These are phyloP conservation scores for Tylopilus cervinicoccineus DNA, from an alignment of 768 basidiomycete species.

Conservation along the genomic window DNA sequence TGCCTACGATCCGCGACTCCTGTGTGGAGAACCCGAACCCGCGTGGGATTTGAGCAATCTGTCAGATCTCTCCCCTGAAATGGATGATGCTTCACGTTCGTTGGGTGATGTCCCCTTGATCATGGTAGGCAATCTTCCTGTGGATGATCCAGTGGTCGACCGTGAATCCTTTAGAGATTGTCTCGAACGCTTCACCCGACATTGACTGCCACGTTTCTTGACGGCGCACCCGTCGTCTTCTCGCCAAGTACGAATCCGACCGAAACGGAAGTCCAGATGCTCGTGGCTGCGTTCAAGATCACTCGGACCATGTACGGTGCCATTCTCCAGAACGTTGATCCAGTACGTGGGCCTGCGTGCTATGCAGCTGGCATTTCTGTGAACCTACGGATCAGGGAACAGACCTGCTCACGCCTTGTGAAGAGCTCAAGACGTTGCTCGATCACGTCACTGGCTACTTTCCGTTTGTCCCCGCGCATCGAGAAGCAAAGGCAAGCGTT, in stretches of 20 bases:
- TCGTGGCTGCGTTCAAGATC: conserved; percentile 56
- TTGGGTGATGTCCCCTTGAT: conserved; percentile 21
- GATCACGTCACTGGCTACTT: conserved; percentile 81
- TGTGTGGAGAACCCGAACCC: conserved; percentile 9
- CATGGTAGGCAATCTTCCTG: conserved; percentile 21
- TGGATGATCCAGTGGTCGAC: conserved; percentile 12
- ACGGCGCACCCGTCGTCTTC: conserved; percentile 81
- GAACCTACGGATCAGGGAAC: conserved; percentile 20
- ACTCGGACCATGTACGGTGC: conserved; percentile 55
- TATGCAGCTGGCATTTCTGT: not conserved
- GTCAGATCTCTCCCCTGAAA: conserved; percentile 18
- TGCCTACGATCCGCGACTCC: conserved; percentile 21
- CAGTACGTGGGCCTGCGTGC: conserved; percentile 20
- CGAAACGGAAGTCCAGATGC: conserved; percentile 57
- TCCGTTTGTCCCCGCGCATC: conserved; percentile 58
- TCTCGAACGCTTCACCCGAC: conserved; percentile 73
- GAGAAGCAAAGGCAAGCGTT: conserved; percentile 52
- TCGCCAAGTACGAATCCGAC: conserved; percentile 56
- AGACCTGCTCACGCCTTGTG: conserved; percentile 28
- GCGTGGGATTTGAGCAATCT: conserved; percentile 36
- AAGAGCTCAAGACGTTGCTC: conserved; percentile 57
- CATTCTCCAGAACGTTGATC: conserved; percentile 45
- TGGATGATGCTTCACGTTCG: conserved; percentile 12
- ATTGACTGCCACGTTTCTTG: conserved; percentile 80
- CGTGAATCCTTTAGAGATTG: conserved; percentile 47